phyloP scores from a whole-genome alignment of 2,329 filamentous ascomycete species.

The Calycina marina region DNA sequence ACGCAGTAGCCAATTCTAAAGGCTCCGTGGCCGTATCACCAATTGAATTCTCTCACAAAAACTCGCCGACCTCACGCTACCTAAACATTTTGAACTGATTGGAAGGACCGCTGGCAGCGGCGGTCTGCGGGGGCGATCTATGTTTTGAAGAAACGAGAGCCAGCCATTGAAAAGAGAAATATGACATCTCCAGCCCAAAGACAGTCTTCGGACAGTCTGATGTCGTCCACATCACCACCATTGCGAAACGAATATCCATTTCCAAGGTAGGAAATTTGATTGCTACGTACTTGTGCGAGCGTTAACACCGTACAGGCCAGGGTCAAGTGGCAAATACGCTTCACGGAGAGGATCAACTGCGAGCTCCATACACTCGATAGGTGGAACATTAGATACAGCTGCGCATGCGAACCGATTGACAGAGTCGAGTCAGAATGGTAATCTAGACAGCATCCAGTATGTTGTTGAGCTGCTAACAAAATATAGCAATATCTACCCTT shows the following conservation, averaged over 20 bases:
- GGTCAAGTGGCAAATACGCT: conserved; percentile 25
- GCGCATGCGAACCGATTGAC: conserved; percentile 39
- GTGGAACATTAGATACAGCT: conserved; percentile 66
- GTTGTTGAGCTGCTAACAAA: conserved; percentile 3
- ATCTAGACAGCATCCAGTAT: conserved; percentile 8
- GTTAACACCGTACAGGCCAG: conserved; percentile 15
- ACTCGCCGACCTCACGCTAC: too few species aligned
- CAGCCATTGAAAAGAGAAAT: conserved; percentile 5
- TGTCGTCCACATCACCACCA: conserved; percentile 25
- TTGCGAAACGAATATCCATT: conserved; percentile 35
- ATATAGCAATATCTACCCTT: conserved; percentile 75
- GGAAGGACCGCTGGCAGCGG: too few species aligned
- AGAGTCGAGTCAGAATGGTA: conserved; percentile 77
- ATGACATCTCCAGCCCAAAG: conserved; percentile 30
- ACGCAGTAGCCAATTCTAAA: too few species aligned
- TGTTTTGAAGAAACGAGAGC: too few species aligned
- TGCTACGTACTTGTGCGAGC: too few species aligned
- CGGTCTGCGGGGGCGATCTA: too few species aligned
- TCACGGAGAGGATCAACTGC: conserved; percentile 67
- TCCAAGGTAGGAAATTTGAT: conserved; percentile 29
- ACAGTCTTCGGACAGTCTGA: conserved; percentile 33
- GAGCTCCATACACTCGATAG: conserved; percentile 78
- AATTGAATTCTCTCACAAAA: too few species aligned
- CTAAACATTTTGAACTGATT: too few species aligned
- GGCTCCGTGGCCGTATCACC: too few species aligned